These are phyloP conservation scores for Ricinus communis DNA, from an alignment of 345 rosid genomes.

Conservation along the genomic window DNA sequence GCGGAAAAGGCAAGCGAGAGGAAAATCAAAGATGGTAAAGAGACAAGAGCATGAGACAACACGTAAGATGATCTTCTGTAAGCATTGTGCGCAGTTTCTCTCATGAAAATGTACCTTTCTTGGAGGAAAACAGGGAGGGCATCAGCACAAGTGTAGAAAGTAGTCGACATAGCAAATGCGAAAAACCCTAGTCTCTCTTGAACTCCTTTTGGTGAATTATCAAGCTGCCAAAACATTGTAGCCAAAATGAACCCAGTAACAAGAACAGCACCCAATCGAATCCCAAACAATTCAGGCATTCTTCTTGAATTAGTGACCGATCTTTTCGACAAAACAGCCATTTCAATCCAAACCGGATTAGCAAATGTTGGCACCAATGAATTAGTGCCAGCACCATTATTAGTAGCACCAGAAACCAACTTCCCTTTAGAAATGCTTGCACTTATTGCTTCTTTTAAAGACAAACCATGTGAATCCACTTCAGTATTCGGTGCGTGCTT, in stretches of 20 bases:
- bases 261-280: constrained; percentile 68
- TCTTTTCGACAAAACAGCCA: constrained; percentile 64
- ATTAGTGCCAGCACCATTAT: constrained; percentile 29
- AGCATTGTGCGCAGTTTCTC: constrained; percentile 90
- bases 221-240: constrained; percentile 85
- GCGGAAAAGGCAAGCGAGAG: constrained; percentile 68
- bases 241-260: constrained; percentile 91
- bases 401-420: constrained; percentile 67
- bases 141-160: constrained; percentile 94
- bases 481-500: constrained; percentile 40
- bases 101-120: constrained; percentile 94
- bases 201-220: constrained; percentile 80
- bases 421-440: constrained; percentile 90
- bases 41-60: constrained; percentile 62
- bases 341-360: constrained; percentile 81
- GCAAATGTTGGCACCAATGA: constrained; percentile 81
- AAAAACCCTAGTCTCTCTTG: constrained; percentile 86
- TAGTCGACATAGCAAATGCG: constrained; percentile 97
- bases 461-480: constrained; percentile 43
- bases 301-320: constrained; percentile 63
- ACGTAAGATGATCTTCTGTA: constrained; percentile 91
- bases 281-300: constrained; percentile 79
- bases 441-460: constrained; percentile 86
- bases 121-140: constrained; percentile 93
- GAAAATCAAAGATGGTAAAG: constrained; percentile 57